Base-by-base conservation (phyloP, 768 basidiomycete genomes). In the Hygrophoropsis aurantiaca region DNA sequence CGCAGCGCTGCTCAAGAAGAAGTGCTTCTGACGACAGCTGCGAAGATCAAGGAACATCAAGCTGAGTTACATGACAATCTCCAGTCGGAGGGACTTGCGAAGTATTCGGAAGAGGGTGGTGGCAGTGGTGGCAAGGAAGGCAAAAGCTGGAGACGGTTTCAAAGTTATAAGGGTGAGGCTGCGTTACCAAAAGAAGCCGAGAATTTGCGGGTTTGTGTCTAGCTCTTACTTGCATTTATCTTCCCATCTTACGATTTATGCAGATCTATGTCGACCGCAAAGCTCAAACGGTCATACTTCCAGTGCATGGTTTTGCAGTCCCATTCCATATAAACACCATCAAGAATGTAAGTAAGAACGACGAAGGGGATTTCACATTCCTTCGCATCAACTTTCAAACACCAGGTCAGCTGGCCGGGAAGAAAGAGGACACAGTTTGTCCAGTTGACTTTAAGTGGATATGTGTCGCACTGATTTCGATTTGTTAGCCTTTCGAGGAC, bases 251-350 rank as follows among this genome's bases (percentile, higher is more conserved):
- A 36, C 58, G 2, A 48, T 33, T 16, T 24, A 47, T 32, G 6
- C 55, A 98, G 94, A 90, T 99, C 46, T 81, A 77, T 52, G 89
- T 98, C 21, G 97, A 99, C 62, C 84, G 90, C 56, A 92, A 93
- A 62, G 81, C 87, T 13, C 84, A 89, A 51, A 91, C 94, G 0
- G 85, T 98, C 42, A 80, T 98, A 38, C 68, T 98, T 3, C 97
- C 97, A 13, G 85, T 98, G 53, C 83, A 97, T 58, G 97, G 97
- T 3, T 97, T 87, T 58, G 92, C 94, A 0, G 94, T 95, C 0
- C 94, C 95, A 0, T 97, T 95, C 75, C 97, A 99, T 62, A 94
- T 98, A 69, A 95, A 95, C 61, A 93, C 93, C 2, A 92, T 99
- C 54, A 98, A 99, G 72, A 98, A 95, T 62, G 90, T 87, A 24